Evolutionary conservation across 768 basidiomycete genomes (phyloP).

Genomic region (Mycena floridula): DNA sequence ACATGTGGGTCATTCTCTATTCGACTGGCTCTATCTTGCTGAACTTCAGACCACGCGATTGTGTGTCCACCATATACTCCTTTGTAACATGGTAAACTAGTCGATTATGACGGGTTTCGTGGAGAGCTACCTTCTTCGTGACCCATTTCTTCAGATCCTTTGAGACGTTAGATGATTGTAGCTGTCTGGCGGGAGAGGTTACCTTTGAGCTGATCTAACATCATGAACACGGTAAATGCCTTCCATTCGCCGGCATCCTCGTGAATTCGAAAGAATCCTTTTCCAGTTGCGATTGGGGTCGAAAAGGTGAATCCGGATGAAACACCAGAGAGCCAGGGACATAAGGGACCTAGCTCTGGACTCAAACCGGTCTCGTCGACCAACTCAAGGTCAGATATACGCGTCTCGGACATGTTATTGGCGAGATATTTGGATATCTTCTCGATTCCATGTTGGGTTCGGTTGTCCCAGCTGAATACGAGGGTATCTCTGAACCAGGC

Average conservation of each 20-base stretch:
- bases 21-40: slow-evolving; percentile 22
- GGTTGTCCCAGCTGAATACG: slow-evolving; percentile 36
- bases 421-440: slow-evolving; percentile 27
- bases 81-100: no score
- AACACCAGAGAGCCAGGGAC: slow-evolving; percentile 13
- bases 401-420: slow-evolving; percentile 2
- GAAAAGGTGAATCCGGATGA: slow-evolving; percentile 31
- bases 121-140: no score
- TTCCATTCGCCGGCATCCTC: slow-evolving; percentile 20
- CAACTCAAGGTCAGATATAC: slow-evolving; percentile 17
- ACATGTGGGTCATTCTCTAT: slow-evolving; percentile 34
- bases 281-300: slow-evolving; percentile 23
- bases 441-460: slow-evolving; percentile 26
- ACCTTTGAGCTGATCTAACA: slow-evolving; percentile 26
- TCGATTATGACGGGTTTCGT: no score
- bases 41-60: slow-evolving; percentile 27
- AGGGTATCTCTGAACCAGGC: slow-evolving; percentile 39
- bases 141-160: not conserved
- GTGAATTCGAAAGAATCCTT: slow-evolving; percentile 24
- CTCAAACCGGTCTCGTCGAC: slow-evolving; percentile 15
- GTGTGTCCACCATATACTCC: slow-evolving; percentile 24
- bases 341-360: slow-evolving; percentile 12
- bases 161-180: no score
- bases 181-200: no score
- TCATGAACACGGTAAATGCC: slow-evolving; percentile 27